phyloP scores from a whole-genome alignment of 192 early-diverging fungal species.

The Phlyctochytrium bullatum region DNA sequence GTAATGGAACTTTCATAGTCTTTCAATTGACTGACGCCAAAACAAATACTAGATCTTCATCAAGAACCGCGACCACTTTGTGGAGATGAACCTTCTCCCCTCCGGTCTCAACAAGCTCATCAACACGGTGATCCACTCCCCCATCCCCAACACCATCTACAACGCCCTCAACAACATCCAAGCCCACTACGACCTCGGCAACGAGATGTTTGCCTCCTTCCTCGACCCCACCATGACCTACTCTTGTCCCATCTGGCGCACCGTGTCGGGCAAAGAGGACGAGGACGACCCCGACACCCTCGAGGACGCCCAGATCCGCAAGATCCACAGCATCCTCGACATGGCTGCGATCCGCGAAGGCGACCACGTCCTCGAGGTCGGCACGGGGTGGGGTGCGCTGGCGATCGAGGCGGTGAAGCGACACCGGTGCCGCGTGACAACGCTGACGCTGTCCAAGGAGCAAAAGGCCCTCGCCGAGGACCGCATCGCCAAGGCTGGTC shows the following conservation, averaged over 20 bases:
- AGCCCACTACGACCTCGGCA: slow-evolving; percentile 74
- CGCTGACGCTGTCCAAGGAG: slow-evolving; percentile 64
- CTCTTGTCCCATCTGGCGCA: slow-evolving; percentile 67
- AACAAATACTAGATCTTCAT: slow-evolving; percentile 40
- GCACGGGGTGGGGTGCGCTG: slow-evolving; percentile 72
- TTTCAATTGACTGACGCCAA: neutral
- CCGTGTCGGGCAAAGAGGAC: slow-evolving; percentile 15
- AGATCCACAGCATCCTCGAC: slow-evolving; percentile 59
- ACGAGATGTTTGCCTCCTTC: slow-evolving; percentile 71
- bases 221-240: slow-evolving; percentile 70
- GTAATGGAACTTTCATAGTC: slow-evolving; percentile 17
- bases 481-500: slow-evolving; percentile 55
- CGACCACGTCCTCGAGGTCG: slow-evolving; percentile 69
- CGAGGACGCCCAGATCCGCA: slow-evolving; percentile 61
- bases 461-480: slow-evolving; percentile 64
- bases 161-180: slow-evolving; percentile 62
- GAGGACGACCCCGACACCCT: slow-evolving; percentile 48
- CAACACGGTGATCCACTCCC: slow-evolving; percentile 52
- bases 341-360: slow-evolving; percentile 47
- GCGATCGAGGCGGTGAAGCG: slow-evolving; percentile 61
- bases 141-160: slow-evolving; percentile 62
- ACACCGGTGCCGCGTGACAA: slow-evolving; percentile 58
- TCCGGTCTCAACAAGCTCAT: slow-evolving; percentile 51
- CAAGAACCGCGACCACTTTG: slow-evolving; percentile 52
- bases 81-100: slow-evolving; percentile 45